Evolutionary conservation across 2,329 filamentous ascomycete species (phyloP).

Genomic region (Sclerotinia borealis): DNA sequence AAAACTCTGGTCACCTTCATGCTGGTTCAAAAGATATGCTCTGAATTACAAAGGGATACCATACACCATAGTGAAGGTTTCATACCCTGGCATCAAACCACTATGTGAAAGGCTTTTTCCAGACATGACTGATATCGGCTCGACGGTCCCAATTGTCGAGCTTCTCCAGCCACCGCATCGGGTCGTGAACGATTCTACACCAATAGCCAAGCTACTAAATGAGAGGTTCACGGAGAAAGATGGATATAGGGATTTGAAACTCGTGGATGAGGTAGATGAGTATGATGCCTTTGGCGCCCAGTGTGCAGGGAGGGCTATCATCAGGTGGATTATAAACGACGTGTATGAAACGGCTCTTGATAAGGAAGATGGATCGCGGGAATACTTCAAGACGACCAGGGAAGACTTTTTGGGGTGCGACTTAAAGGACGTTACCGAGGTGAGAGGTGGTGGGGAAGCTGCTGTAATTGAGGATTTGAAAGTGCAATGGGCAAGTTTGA

Average conservation of each 20-base stretch:
- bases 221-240: constrained; percentile 19
- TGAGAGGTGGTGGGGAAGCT: constrained; percentile 16
- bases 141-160: constrained; percentile 22
- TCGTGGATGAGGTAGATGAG: constrained; percentile 9
- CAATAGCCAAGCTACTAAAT: constrained; percentile 19
- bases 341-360: constrained; percentile 19
- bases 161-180: constrained; percentile 13
- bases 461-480: constrained; percentile 13
- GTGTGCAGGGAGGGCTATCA: not conserved
- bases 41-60: constrained; percentile 22
- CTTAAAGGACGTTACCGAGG: constrained; percentile 11
- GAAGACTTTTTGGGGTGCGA: constrained; percentile 8
- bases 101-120: constrained; percentile 17
- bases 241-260: constrained; percentile 18
- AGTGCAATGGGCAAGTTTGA: constrained; percentile 13
- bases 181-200: constrained; percentile 19
- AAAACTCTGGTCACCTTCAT: constrained; percentile 20
- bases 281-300: constrained; percentile 11
- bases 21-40: constrained; percentile 18
- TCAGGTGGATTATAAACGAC: constrained; percentile 17
- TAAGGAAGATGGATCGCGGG: constrained; percentile 16
- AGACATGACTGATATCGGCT: constrained; percentile 13
- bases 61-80: constrained; percentile 14
- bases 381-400: constrained; percentile 20
- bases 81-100: constrained; percentile 20